Percentiles rank a stretch among this genome's conserved stretches.
Conservation (phyloP, 2,329 filamentous ascomycete species). For the Podosphaera xanthii region DNA sequence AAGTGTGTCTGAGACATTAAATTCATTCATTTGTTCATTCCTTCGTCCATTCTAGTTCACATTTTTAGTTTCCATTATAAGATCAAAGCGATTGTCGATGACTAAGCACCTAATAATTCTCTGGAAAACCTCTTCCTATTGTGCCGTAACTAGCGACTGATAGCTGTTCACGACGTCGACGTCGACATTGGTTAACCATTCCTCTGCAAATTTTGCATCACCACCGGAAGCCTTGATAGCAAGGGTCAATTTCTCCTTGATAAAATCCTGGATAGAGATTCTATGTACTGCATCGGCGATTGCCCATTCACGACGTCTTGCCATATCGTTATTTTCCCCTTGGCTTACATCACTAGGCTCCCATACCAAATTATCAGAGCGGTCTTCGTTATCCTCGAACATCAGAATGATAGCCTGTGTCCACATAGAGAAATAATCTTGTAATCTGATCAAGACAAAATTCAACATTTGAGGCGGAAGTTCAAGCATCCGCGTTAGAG, state of each 20-base stretch:
- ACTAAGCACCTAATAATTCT: not conserved
- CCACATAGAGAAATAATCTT: conserved; percentile 58
- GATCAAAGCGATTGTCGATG: not conserved
- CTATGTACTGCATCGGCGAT: conserved; percentile 45
- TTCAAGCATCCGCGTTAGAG: conserved; percentile 48
- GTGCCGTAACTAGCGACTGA: conserved; percentile 17
- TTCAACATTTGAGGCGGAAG: conserved; percentile 28
- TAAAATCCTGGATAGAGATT: conserved; percentile 39
- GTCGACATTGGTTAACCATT: conserved; percentile 56
- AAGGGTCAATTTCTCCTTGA: conserved; percentile 35
- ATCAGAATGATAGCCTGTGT: conserved; percentile 45
- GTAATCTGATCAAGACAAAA: conserved; percentile 36
- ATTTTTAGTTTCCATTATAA: too few species aligned
- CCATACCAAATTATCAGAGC: conserved; percentile 29
- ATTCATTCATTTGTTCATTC: too few species aligned
- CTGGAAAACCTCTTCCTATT: conserved; percentile 1
- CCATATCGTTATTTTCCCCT: conserved; percentile 27
- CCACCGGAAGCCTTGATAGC: conserved; percentile 39
- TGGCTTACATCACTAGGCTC: conserved; percentile 13
- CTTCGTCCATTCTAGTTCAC: too few species aligned
- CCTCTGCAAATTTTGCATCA: conserved; percentile 38
- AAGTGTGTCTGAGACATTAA: too few species aligned
- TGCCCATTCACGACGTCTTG: not conserved
- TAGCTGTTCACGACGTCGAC: conserved; percentile 47
- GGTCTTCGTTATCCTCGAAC: conserved; percentile 32